Base-by-base conservation (phyloP, 2,329 filamentous ascomycete genomes). In the Ophiostoma montium region DNA sequence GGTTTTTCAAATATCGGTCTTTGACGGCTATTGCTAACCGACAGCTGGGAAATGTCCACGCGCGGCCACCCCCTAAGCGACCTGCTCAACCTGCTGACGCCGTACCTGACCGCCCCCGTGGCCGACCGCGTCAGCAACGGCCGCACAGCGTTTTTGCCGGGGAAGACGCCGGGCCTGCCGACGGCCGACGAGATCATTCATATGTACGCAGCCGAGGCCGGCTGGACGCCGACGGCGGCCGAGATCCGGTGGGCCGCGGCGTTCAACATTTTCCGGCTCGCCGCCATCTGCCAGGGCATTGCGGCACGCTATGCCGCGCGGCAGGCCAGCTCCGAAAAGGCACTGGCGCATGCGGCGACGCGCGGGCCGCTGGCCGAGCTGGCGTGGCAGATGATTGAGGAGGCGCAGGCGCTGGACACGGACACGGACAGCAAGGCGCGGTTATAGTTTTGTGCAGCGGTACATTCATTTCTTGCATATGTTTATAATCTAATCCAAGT, bases 31-130 rank as follows among this genome's bases (percentile, higher is more conserved):
- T 21, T 12, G 16, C 35, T 16, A 10, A 33, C 12, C 13, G 31
- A 8, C 59, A 78, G 75, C 67, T 96, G 90, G 90, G 92, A 96
- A 69, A 95, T 98, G 87, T 88, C 87, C 33, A 96, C 92, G 0
- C 82, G 95, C 49, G 92, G 92, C n/a, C 90, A 98, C 63, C 92
- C 92, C 1, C 75, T 96, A 19, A 90, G 85, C 6, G 92, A 98
- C 62, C 70, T 96, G 36, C 81, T 82, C 63, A 96, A 96, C 65
- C 71, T 96, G 16, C 64, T 81, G 23, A 69, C 68, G 8, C 73
- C 73, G 9, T 75, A 68, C 57, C 57, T 70, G 64, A 65, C 62
- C 32, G 64, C 63, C 30, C 56, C 55, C 32, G 57, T 65, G 48
- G 18, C 33, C 16, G 55, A 55, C 19, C 30, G 47, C 42, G 52